phyloP scores from a whole-genome alignment of 306 rosid genomes.

The Cercis canadensis region DNA sequence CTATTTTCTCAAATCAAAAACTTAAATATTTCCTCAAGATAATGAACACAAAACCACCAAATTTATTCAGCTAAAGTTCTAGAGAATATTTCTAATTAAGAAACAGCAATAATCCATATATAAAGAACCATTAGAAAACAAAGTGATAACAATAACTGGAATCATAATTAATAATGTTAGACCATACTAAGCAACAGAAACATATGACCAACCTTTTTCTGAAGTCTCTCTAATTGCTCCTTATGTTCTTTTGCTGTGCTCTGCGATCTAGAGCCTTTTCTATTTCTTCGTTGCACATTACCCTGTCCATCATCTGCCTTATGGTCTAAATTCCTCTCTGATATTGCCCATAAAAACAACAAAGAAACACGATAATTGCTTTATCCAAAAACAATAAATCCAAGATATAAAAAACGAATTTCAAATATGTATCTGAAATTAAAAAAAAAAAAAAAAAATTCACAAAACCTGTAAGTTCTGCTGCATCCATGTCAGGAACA shows the following conservation, averaged over 20 bases:
- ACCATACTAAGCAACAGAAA: slow-evolving; percentile 1
- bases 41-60: slow-evolving; percentile 4
- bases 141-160: not conserved
- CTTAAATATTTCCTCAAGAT: not conserved
- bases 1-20: slow-evolving; percentile 27
- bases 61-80: not conserved
- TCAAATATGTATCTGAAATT: no score
- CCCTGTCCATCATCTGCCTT: slow-evolving; percentile 33
- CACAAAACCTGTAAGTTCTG: no score
- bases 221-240: slow-evolving; percentile 70
- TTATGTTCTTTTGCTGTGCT: slow-evolving; percentile 67
- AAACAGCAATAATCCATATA: slow-evolving; percentile 22
- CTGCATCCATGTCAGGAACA: no score
- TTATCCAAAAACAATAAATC: no score
- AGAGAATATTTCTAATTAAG: slow-evolving; percentile 25
- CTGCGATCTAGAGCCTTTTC: slow-evolving; percentile 38
- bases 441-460: no score
- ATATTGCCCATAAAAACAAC: not conserved
- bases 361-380: no score
- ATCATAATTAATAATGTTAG: not conserved
- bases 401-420: no score
- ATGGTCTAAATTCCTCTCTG: slow-evolving; percentile 41
- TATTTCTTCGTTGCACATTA: slow-evolving; percentile 35
- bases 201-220: slow-evolving; percentile 58
- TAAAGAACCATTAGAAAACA: not conserved